Evolutionary conservation across 148 eudicot genomes (phyloP).

Genomic region (Amaranthus hypochondriacus): DNA sequence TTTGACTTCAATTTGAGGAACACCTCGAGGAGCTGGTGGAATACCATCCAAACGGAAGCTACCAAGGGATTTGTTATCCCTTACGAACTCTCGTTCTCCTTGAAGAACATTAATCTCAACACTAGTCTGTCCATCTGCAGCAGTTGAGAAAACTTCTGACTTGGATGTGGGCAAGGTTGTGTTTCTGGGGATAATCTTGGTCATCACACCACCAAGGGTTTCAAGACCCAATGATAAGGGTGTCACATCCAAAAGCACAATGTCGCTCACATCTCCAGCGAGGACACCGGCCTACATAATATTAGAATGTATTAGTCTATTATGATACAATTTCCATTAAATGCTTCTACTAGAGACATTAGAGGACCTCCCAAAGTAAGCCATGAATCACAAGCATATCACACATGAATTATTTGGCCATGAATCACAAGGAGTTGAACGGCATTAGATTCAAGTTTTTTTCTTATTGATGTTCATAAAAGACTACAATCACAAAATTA

Average conservation of each 20-base stretch:
- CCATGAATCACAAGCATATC: too few relatives aligned
- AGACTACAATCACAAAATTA: too few relatives aligned
- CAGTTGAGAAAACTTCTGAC: conserved; percentile 95
- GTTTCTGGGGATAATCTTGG: conserved; percentile 92
- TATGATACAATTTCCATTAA: too few relatives aligned
- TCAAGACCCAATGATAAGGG: conserved; percentile 89
- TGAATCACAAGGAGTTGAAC: too few relatives aligned
- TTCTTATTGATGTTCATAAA: too few relatives aligned
- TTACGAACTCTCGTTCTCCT: conserved; percentile 90
- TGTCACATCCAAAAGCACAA: conserved; percentile 78
- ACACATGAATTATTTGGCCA: too few relatives aligned
- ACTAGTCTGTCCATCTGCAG: conserved; percentile 98
- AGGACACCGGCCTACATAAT: conserved; percentile 74
- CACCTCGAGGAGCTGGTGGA: conserved; percentile 92
- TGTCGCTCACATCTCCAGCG: conserved; percentile 89
- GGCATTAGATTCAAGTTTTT: too few relatives aligned
- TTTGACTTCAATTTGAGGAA: conserved; percentile 93
- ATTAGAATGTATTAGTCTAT: not conserved
- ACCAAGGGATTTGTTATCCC: conserved; percentile 92
- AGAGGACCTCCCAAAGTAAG: too few relatives aligned
- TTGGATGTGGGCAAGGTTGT: conserved; percentile 92
- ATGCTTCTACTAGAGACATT: too few relatives aligned
- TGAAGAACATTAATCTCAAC: conserved; percentile 93
- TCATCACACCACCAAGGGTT: conserved; percentile 97
- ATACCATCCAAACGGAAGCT: conserved; percentile 96